Base-by-base conservation (phyloP, 257 asterid genomes). In the Solanum sejunctum region DNA sequence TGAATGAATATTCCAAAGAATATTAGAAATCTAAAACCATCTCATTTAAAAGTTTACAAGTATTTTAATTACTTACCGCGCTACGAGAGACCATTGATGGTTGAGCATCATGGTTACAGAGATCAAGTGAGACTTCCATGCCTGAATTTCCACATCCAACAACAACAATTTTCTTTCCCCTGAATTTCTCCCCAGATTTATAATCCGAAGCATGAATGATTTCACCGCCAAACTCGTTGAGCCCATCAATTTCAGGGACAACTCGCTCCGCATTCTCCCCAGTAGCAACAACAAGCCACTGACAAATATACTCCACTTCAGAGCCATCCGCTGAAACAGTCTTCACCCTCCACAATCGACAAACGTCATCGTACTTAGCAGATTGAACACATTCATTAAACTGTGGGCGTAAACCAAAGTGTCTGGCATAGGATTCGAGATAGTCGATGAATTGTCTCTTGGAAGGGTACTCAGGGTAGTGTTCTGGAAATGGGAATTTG, bases 231-330 rank as follows among this genome's bases (percentile, higher is more conserved):
- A 86, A 83, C 12, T 83, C 26, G 10, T 77, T 56, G 3, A 84
- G 7, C 12, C 87, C 87, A 3, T 80, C 84, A 12, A 94, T 91
- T 36, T 94, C 97, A 81, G 98, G 98, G 64, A 92, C 85, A 20
- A 91, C 91, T 2, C 86, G 70, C 81, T 92, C 98, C 0, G 98
- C 93, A 67, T 93, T 93, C 52, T 94, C 98, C 8, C 97, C 98
- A 10, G 97, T 91, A 47, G 98, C 98, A 57, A 94, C 97, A 9
- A 94, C 93, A 5, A 94, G 91, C 90, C 88, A 90, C 89, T 92
- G 97, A 82, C 95, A 93, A 57, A 92, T 87, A 47, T 94, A 94
- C 92, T 92, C 94, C n/a, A 91, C 90, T 84, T 91, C 93, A 7
- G 43, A 26, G 6, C 81, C 84, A 32, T 41, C 20, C 1, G 45